These are phyloP conservation scores for Colletotrichum karsti DNA, from an alignment of 2,329 filamentous ascomycete genomes.

Conservation along the genomic window DNA sequence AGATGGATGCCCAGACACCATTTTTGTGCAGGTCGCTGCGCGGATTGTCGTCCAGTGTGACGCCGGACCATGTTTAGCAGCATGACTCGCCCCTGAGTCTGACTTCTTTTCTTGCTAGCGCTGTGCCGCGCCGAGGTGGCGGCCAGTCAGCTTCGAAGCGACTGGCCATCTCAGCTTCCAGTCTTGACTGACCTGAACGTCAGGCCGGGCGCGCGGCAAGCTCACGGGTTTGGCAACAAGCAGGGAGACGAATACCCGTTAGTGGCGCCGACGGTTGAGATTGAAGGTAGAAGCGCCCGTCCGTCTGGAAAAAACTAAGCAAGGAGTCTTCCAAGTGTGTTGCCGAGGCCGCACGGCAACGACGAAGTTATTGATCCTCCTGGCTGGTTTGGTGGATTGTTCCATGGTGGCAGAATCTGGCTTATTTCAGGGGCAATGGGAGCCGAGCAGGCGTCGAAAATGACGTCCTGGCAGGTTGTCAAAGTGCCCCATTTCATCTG, in stretches of 20 bases:
- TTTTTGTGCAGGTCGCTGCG: slow-evolving; percentile 14
- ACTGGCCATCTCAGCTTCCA: too few relatives aligned
- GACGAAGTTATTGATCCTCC: background rate
- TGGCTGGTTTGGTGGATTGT: slow-evolving; percentile 4
- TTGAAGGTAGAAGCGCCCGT: slow-evolving; percentile 1
- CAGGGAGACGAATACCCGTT: slow-evolving; percentile 2
- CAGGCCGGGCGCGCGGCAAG: background rate
- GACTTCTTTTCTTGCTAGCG: slow-evolving; percentile 9
- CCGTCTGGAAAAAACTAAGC: background rate
- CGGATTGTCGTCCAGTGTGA: slow-evolving; percentile 9
- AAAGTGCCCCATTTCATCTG: background rate
- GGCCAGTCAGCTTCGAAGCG: slow-evolving; percentile 20
- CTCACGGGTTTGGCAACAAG: background rate
- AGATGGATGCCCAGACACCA: background rate
- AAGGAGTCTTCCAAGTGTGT: too few relatives aligned
- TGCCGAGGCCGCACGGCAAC: slow-evolving; percentile 5
- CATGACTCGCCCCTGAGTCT: slow-evolving; percentile 13
- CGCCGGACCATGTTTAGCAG: slow-evolving; percentile 17
- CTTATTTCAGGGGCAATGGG: slow-evolving; percentile 11
- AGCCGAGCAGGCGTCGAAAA: background rate
- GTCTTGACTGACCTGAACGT: background rate
- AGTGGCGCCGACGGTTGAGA: slow-evolving; percentile 13
- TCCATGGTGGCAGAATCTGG: background rate
- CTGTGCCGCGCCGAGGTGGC: slow-evolving; percentile 20
- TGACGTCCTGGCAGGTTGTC: slow-evolving; percentile 8